Evolutionary conservation across 2,329 filamentous ascomycete species (phyloP), one percentile per base, ranked within the genome.

Genomic region (Colletotrichum costaricense): DNA sequence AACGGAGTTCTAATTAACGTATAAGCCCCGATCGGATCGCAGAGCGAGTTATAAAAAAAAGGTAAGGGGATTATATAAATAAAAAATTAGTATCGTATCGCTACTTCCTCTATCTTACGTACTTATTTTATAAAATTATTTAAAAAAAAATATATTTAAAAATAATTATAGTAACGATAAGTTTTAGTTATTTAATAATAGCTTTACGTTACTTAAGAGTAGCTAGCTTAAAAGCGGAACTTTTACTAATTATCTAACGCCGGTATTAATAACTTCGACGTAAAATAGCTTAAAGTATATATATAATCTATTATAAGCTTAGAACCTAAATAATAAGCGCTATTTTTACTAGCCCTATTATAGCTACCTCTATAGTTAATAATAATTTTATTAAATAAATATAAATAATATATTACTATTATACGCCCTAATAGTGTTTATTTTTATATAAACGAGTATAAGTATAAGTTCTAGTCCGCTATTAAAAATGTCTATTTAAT

Each of bases 271-370:
- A 22, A 8, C 2, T n/a, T 60, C 7, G 2, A 60, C 4, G 5
- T 6, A 60, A 60, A 9, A 60, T 11, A 3, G 14, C 3, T 52
- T 58, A 7, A n/a, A 35, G 5, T 5, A 35, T 16, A 19, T 12
- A 8, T 24, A 28, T 19, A 2, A 67, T 67, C 42, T 5, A 2
- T 28, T 60, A 7, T 67, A 7, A 28, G 55, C 56, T 8, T 67
- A 4, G 56, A 55, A 42, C 42, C 12, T 60, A 4, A 28, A 67
- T 5, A 60, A 42, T 4, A 28, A 22, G 26, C 14, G 28, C 64
- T 67, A 60, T 5, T 0, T 60, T 3, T 14, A 67, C 64, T 67
- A 7, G 42, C 64, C 56, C n/a, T 67, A 60, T n/a, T 67, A 12
- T 11, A 67, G 42, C 42, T 67, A 11, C 42, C 8, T 38, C 26